Evolutionary conservation across 1,139 yeast species (phyloP), one percentile per base, ranked within the genome.

Genomic region (Taphrina sp.): DNA sequence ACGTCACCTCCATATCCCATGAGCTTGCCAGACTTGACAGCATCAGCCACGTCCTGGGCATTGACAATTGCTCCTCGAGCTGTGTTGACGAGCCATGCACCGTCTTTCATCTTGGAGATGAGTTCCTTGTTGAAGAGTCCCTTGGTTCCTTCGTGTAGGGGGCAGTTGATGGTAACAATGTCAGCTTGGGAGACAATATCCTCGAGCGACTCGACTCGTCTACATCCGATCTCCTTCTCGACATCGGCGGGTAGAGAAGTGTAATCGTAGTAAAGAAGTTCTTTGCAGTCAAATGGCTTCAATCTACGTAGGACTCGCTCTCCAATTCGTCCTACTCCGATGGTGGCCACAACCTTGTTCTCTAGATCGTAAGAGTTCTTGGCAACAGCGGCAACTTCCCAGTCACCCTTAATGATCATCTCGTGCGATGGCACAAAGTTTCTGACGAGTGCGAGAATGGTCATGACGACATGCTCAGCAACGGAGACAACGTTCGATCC

Each of bases 1-100:
- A 85, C 94, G 68, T 85, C 94, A 64, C 94, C 94, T 64, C 90
- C 92, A 67, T 85, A 85, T 49, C 92, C 90, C 63, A 82, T 74
- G 59, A 85, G 70, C 64, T 82, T 84, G 52, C 94, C 94, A 38
- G 80, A 72, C 56, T 76, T 67, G 51, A 85, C 77, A 0, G 92
- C 92, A 14, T 76, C 90, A 0, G 89, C 89, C 59, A 85, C 85
- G 64, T 81, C 94, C 63, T 85, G 76, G 51, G 81, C 83, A 57
- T 76, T 81, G 69, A 85, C 78, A 62, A 85, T 83, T 53, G 90
- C 92, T 61, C 94, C 94, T 68, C 95, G 79, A 16, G 95, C 94
- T 54, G 94, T 85, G 74, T 85, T 85, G 59, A 85, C 87, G 61
- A 85, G 74, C 76, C 84, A 80, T 14, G 94, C 79, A 51, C 90